Conservation (phyloP, 805 yeast genomes). For the Cyberlindnera mycetangii region DNA sequence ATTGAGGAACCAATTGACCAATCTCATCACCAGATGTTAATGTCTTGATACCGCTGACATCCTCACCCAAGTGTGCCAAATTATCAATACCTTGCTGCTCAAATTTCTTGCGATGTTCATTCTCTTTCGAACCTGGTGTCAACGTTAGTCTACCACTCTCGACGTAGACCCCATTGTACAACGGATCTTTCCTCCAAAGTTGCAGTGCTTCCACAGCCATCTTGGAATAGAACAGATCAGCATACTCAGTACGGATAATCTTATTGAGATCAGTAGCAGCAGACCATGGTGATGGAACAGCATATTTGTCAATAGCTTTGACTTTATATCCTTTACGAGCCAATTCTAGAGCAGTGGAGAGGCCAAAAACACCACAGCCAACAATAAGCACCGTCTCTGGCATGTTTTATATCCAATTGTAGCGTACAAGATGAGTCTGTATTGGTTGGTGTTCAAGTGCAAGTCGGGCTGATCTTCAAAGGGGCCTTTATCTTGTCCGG, state of each 20-base stretch:
- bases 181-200: conserved; percentile 34
- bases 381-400: conserved; percentile 23
- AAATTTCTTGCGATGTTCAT: conserved; percentile 34
- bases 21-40: conserved; percentile 32
- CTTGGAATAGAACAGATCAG: conserved; percentile 39
- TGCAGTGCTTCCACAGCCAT: conserved; percentile 44
- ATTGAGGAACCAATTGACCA: conserved; percentile 28
- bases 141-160: conserved; percentile 43
- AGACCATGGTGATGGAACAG: conserved; percentile 43
- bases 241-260: conserved; percentile 46
- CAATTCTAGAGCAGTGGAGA: conserved; percentile 41
- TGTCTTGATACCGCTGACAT: conserved; percentile 27
- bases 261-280: conserved; percentile 50
- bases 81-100: conserved; percentile 37
- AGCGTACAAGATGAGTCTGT: too few species aligned
- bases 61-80: conserved; percentile 28
- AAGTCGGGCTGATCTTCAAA: too few species aligned
- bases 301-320: conserved; percentile 37
- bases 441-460: too few species aligned
- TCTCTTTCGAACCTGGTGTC: conserved; percentile 29
- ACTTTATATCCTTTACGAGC: conserved; percentile 31
- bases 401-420: too few species aligned
- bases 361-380: conserved; percentile 47
- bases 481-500: too few species aligned
- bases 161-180: conserved; percentile 33